A percentile compares a stretch with the other conserved stretches of the same genome.
phyloP scores from a whole-genome alignment of 169 alveolate genomes.

The Plasmodium vivax region DNA sequence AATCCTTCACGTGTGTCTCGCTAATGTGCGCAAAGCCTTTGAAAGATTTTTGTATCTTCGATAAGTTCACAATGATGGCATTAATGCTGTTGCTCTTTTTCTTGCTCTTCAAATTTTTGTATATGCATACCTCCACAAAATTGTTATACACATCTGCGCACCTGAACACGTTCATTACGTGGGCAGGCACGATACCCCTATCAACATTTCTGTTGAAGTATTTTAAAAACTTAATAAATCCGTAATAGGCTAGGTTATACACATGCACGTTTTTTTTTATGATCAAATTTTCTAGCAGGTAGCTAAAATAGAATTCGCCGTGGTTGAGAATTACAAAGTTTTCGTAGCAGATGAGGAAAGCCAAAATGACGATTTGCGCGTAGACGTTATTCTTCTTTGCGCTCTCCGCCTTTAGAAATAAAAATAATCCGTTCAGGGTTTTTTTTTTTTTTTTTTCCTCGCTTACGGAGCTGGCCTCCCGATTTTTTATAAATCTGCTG shows the following conservation, averaged over 20 bases:
- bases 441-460: constrained; percentile 34
- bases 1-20: constrained; percentile 32
- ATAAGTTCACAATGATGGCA: constrained; percentile 64
- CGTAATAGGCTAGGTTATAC: constrained; percentile 60
- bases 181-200: constrained; percentile 4
- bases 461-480: neutral
- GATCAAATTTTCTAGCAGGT: constrained; percentile 40
- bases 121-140: constrained; percentile 59
- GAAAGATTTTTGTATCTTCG: constrained; percentile 52
- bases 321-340: constrained; percentile 45
- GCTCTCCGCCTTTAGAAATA: constrained; percentile 43
- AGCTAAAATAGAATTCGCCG: constrained; percentile 43
- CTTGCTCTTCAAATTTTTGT: constrained; percentile 69
- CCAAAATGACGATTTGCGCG: constrained; percentile 40
- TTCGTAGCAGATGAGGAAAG: constrained; percentile 51
- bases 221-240: constrained; percentile 52
- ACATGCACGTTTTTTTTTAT: constrained; percentile 71
- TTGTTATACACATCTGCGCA: constrained; percentile 15
- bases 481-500: constrained; percentile 46
- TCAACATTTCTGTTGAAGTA: neutral
- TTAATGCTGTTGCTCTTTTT: constrained; percentile 63
- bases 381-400: constrained; percentile 68
- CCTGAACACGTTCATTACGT: neutral
- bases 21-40: constrained; percentile 60
- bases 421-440: constrained; percentile 3